Base-by-base conservation (phyloP, 2,329 filamentous ascomycete genomes). In the Ascosphaera aggregata region DNA sequence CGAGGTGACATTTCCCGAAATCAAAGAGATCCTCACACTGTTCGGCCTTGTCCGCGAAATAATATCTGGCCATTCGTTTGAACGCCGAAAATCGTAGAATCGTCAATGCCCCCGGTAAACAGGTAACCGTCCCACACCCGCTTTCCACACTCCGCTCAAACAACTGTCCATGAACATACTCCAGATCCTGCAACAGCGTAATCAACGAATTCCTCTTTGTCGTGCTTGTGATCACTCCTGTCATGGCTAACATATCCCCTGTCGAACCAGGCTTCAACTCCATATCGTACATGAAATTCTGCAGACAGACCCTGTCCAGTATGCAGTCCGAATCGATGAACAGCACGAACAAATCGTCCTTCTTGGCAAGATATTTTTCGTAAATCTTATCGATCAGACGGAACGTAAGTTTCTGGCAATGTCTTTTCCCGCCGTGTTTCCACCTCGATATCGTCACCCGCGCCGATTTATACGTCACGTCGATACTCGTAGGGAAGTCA, bases 251-350 rank as follows among this genome's bases (percentile, higher is more conserved):
- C 81, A 93, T 94, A 54, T 91, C 81, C 52, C 76, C 73, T 52
- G 80, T 74, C 59, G 85, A 92, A 40, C 85, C 85, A 1, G 86
- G 86, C 56, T 86, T 93, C 43, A 95, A 65, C 57, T 95, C 84
- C 89, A 95, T 95, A 54, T 95, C 86, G 57, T 89, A 94, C 62
- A 95, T 80, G 58, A 95, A 95, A 56, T 94, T 95, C 54, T 94
- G 86, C 43, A 95, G 71, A 54, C 86, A 95, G 32, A 85, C 73
- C 42, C 74, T 71, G 61, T 95, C 86, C 38, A 95, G 64, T 44
- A 94, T 89, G 57, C 89, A 95, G 54, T 95, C 86, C 0, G 85
- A 94, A 60, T 95, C 86, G 53, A 95, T 94, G 59, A 95, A 95
- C 9, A 95, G 69, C 39, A 95, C 77, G 54, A 95, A 95, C 0